A percentile compares a stretch with the other conserved stretches of the same genome.
Evolutionary conservation across 2,329 filamentous ascomycete species (phyloP).

Genomic region (Pseudocercospora fuligena): DNA sequence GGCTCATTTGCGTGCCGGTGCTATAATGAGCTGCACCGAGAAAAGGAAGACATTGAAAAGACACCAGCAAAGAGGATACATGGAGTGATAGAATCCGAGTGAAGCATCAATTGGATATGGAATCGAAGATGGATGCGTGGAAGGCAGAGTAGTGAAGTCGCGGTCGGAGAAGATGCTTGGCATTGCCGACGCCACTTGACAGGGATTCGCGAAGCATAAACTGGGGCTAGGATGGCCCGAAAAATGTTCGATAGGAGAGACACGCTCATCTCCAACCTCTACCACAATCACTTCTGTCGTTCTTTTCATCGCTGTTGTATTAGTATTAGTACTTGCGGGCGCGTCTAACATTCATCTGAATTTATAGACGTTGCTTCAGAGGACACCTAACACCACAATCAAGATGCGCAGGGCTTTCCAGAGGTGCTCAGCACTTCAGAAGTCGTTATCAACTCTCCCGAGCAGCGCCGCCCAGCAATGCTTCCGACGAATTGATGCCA

Average conservation of each 20-base stretch:
- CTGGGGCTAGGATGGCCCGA: neutral
- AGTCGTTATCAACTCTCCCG: conserved; percentile 28
- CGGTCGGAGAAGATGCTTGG: neutral
- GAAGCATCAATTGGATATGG: no score
- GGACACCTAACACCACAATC: neutral
- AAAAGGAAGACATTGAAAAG: no score
- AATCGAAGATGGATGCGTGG: neutral
- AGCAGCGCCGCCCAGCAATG: conserved; percentile 23
- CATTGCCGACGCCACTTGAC: neutral
- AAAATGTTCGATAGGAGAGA: conserved; percentile 22
- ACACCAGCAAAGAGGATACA: no score
- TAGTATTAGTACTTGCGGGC: neutral
- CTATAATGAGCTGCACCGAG: neutral
- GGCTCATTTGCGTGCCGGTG: no score
- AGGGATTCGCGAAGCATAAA: conserved; percentile 1
- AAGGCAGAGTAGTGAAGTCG: neutral
- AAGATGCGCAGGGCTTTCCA: conserved; percentile 40
- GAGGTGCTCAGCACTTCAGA: conserved; percentile 37
- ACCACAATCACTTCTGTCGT: conserved; percentile 12
- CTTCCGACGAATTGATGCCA: conserved; percentile 17
- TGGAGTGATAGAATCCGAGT: no score
- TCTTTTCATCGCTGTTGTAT: conserved; percentile 16
- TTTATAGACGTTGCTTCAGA: neutral
- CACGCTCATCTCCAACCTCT: neutral
- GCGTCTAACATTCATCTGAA: neutral